Conservation (phyloP, 768 basidiomycete species). For the Kwoniella europaea region DNA sequence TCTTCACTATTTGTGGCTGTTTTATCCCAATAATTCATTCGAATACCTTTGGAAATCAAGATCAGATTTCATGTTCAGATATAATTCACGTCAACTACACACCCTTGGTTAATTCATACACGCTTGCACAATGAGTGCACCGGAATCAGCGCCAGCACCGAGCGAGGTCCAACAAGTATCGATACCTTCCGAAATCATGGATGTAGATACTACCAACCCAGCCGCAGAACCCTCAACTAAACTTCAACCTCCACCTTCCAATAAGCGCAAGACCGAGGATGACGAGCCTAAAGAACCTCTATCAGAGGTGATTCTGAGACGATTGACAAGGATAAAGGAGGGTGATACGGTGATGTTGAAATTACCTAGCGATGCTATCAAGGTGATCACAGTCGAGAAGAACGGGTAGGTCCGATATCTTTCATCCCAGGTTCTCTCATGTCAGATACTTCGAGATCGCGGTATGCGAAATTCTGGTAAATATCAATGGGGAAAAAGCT, state of each 20-base stretch:
- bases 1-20: not conserved
- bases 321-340: slow-evolving; percentile 62
- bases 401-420: slow-evolving; percentile 65
- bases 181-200: not conserved
- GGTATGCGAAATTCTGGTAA: not conserved
- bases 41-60: not conserved
- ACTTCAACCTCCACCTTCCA: slow-evolving; percentile 7
- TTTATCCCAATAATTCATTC: slow-evolving; percentile 14
- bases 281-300: slow-evolving; percentile 32
- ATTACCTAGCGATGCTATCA: slow-evolving; percentile 79
- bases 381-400: slow-evolving; percentile 72
- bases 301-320: slow-evolving; percentile 36
- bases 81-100: not conserved
- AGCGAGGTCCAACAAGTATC: not conserved
- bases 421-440: not conserved
- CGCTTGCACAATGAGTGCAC: not conserved
- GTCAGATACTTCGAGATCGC: not conserved
- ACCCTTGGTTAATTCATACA: not conserved
- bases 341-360: slow-evolving; percentile 80
- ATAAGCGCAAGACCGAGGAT: not conserved
- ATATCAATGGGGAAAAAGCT: not conserved
- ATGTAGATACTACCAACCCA: not conserved
- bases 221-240: not conserved
- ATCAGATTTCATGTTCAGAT: not conserved
- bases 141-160: not conserved